phyloP scores from a whole-genome alignment of 1,139 yeast genomes.

The Yamadazyma triangularis region DNA sequence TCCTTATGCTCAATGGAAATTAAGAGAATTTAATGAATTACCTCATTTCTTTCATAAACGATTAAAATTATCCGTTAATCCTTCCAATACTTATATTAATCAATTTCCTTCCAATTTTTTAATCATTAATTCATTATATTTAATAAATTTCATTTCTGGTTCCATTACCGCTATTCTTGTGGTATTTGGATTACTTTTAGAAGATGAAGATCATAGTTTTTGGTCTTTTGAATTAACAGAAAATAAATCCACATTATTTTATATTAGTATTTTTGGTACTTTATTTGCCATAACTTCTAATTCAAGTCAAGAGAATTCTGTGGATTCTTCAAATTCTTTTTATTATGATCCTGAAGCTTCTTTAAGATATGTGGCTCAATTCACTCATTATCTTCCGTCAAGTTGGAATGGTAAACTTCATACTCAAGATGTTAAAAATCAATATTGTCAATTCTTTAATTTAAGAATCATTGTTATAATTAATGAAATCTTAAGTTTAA shows the following conservation, averaged over 20 bases:
- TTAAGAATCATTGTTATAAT: slow-evolving; percentile 67
- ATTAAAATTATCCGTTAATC: slow-evolving; percentile 67
- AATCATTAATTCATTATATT: slow-evolving; percentile 47
- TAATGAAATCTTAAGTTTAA: slow-evolving; percentile 74
- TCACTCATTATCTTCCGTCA: slow-evolving; percentile 84
- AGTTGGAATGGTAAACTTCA: slow-evolving; percentile 85
- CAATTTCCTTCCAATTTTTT: slow-evolving; percentile 86
- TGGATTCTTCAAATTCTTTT: slow-evolving; percentile 25
- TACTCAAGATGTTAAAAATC: slow-evolving; percentile 75
- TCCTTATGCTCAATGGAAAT: slow-evolving; percentile 92
- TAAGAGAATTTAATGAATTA: slow-evolving; percentile 89
- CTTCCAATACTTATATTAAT: slow-evolving; percentile 79
- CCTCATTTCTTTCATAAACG: slow-evolving; percentile 83
- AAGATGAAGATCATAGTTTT: slow-evolving; percentile 75
- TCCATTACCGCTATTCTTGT: slow-evolving; percentile 88
- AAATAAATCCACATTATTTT: slow-evolving; percentile 78
- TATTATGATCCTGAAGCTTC: slow-evolving; percentile 90
- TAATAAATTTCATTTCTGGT: slow-evolving; percentile 77
- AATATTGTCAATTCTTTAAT: slow-evolving; percentile 76
- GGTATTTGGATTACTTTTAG: slow-evolving; percentile 70
- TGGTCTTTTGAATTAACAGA: slow-evolving; percentile 84
- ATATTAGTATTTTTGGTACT: slow-evolving; percentile 82
- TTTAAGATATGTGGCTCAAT: slow-evolving; percentile 70
- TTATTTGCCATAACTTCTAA: slow-evolving; percentile 63
- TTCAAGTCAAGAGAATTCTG: slow-evolving; percentile 27